Evolutionary conservation across 805 yeast species (phyloP).

Genomic region (Wickerhamomyces sydowiorum): DNA sequence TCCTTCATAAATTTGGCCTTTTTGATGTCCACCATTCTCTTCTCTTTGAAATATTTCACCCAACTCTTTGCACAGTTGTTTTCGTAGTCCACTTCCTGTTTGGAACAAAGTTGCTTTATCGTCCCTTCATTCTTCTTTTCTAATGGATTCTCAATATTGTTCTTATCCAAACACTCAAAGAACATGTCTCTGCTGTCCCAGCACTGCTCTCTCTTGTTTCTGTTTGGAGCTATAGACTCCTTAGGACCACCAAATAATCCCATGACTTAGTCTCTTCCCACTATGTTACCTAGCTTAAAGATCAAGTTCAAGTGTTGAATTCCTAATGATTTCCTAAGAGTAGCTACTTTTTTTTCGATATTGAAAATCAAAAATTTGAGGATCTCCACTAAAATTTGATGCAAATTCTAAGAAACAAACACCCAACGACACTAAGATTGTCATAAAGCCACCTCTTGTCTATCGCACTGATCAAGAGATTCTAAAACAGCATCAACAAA

Average conservation of each 20-base stretch:
- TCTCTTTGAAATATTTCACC: conserved; percentile 88
- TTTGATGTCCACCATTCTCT: conserved; percentile 70
- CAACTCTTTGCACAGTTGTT: conserved; percentile 80
- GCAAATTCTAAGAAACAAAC: no score
- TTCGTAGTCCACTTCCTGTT: conserved; percentile 53
- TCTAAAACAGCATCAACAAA: no score
- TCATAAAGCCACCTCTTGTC: no score
- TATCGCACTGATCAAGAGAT: no score
- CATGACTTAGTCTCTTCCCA: conserved; percentile 35
- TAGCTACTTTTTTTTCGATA: no score
- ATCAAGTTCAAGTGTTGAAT: no score
- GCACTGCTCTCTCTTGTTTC: conserved; percentile 68
- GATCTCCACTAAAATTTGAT: no score
- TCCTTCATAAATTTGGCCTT: conserved; percentile 63
- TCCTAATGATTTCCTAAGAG: no score
- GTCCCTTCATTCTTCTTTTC: conserved; percentile 41
- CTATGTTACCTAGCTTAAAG: no score
- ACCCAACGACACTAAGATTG: no score
- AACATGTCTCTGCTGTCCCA: conserved; percentile 86
- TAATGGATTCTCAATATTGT: conserved; percentile 64
- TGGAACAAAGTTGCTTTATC: conserved; percentile 53
- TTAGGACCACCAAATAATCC: conserved; percentile 39
- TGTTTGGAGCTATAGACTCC: conserved; percentile 45
- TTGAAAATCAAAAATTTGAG: no score
- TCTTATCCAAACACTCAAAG: conserved; percentile 67